Evolutionary conservation across 164 flowering plant species (phyloP).

Genomic region (Amborella trichopoda): DNA sequence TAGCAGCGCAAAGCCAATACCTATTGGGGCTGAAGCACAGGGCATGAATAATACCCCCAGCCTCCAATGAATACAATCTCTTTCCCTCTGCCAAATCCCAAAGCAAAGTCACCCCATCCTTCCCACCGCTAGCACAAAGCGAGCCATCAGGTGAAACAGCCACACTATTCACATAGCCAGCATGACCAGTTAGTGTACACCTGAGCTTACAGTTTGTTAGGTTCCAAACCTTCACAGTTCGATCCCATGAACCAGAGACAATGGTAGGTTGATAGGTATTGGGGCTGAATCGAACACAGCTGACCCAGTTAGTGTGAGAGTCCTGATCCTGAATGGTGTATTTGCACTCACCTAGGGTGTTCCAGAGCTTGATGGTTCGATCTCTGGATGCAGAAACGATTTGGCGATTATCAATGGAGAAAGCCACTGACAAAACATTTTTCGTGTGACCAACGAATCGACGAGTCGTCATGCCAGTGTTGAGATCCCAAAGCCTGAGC

Average conservation of each 20-base stretch:
- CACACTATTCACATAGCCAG: conserved; percentile 43
- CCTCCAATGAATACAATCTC: conserved; percentile 59
- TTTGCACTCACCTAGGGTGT: conserved; percentile 86
- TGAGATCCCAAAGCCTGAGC: conserved; percentile 3
- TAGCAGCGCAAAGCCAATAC: conserved; percentile 15
- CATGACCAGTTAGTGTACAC: conserved; percentile 43
- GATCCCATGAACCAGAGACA: conserved; percentile 78
- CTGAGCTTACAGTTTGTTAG: conserved; percentile 59
- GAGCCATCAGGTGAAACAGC: conserved; percentile 83
- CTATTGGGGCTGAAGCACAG: conserved; percentile 82
- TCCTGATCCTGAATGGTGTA: conserved; percentile 52
- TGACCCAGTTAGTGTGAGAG: conserved; percentile 61
- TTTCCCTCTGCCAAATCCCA: conserved; percentile 89
- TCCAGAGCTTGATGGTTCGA: conserved; percentile 80
- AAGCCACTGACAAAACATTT: conserved; percentile 74
- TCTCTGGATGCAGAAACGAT: conserved; percentile 83
- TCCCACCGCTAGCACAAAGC: conserved; percentile 80
- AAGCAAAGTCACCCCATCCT: conserved; percentile 68
- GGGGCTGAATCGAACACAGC: conserved; percentile 73
- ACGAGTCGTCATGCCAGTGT: conserved; percentile 3
- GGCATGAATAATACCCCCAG: conserved; percentile 56
- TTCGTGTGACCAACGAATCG: conserved; percentile 48
- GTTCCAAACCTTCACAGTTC: conserved; percentile 78
- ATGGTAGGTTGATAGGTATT: conserved; percentile 49
- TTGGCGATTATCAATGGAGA: conserved; percentile 90